Evolutionary conservation across 208 protist species (phyloP), one percentile per base, ranked within the genome.

Genomic region (Acanthamoeba lenticulata): DNA sequence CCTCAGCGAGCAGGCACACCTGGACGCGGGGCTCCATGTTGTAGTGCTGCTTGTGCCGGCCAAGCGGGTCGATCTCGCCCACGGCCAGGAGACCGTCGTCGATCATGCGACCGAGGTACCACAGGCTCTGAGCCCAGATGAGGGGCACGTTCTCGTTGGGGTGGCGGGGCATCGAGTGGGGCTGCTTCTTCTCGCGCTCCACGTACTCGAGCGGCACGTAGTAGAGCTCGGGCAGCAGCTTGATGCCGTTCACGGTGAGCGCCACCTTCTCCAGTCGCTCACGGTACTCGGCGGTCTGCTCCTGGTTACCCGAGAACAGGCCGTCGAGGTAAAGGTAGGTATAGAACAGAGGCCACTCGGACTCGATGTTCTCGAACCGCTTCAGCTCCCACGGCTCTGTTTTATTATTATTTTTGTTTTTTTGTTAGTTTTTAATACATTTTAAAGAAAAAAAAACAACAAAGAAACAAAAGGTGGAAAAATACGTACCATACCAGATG

Each of bases 291-390:
- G 32, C 69, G 11, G 69, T 79, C 69, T 79, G 69, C 38, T 79
- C 69, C 69, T 79, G 38, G 69, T 79, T 79, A 36, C 69, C 69
- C 34, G 69, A n/a, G 69, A 79, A 79, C 15, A 79, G 69, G 36
- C 69, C 69, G 38, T 79, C 69, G 19, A 79, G 69, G 69, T 79
- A 79, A 29, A 79, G 69, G 27, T 79, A 79, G 0, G 69, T 79
- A 36, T 79, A 79, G 69, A 79, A 79, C 69, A 79, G 38, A 2
- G 69, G 69, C 69, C 95, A 96, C 67, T 96, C 93, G 45, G 93
- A 96, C 77, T 96, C 95, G 55, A 96, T 95, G 55, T 92, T 92
- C 40, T 96, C 95, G 65, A 96, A 96, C 21, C 57, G 52, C 67
- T 95, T 89, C 32, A 96, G 57, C 77, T 96, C 95, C 32, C 85